phyloP scores from a whole-genome alignment of 169 alveolate genomes.

The Plasmodium knowlesi region DNA sequence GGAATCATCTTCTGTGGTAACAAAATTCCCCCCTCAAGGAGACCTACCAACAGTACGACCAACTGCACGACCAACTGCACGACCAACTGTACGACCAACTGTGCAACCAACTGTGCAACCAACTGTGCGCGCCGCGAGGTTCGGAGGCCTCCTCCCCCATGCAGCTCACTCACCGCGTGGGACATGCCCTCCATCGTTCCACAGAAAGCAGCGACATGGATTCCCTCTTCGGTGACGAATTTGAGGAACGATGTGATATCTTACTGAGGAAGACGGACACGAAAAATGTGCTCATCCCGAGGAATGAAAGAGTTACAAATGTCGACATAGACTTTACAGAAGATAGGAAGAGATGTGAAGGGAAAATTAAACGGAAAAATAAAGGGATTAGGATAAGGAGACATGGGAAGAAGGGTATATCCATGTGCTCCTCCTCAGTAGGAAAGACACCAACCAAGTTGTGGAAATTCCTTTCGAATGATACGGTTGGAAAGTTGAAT shows the following conservation, averaged over 20 bases:
- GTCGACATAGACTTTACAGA: background rate
- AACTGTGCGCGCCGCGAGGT: background rate
- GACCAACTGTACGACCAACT: too few species aligned
- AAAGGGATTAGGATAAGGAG: background rate
- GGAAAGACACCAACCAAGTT: background rate
- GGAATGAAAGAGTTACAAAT: background rate
- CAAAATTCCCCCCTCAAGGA: background rate
- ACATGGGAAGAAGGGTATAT: background rate
- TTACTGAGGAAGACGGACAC: slow-evolving; percentile 20
- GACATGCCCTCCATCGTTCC: background rate
- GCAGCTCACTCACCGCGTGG: background rate
- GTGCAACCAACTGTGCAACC: too few species aligned
- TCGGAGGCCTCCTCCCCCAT: background rate
- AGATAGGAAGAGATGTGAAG: background rate
- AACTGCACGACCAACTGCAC: too few species aligned
- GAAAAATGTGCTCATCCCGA: slow-evolving; percentile 11
- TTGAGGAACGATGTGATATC: slow-evolving; percentile 7
- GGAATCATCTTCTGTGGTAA: background rate
- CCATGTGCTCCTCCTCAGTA: background rate
- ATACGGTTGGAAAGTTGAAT: background rate
- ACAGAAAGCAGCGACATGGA: background rate
- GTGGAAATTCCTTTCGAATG: background rate
- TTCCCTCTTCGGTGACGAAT: background rate
- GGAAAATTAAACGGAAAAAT: background rate
- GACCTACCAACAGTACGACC: background rate